Evolutionary conservation across 2,329 filamentous ascomycete genomes (phyloP).

Genomic region (Hypocreales sp.): DNA sequence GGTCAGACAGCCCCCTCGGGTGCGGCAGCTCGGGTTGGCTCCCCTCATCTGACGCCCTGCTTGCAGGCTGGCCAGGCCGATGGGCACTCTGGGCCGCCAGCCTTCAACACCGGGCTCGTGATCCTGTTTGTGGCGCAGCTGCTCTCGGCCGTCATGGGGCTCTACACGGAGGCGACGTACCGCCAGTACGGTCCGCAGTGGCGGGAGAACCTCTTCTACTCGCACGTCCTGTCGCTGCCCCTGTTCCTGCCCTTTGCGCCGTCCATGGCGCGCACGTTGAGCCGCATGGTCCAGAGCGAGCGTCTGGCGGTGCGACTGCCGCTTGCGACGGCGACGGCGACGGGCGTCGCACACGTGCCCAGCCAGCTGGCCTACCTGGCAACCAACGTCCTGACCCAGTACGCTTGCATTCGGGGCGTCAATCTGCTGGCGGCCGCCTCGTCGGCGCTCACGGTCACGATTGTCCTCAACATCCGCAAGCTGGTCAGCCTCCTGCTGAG

Average conservation of each 20-base stretch:
- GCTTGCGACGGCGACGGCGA: slow-evolving; percentile 5
- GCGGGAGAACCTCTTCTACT: slow-evolving; percentile 95
- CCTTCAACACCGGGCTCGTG: slow-evolving; percentile 49
- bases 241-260: slow-evolving; percentile 60
- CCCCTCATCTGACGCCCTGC: neutral
- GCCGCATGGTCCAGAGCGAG: slow-evolving; percentile 46
- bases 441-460: slow-evolving; percentile 87
- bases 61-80: slow-evolving; percentile 1
- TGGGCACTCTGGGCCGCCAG: slow-evolving; percentile 8
- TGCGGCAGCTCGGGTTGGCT: too few relatives aligned
- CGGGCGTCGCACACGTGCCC: slow-evolving; percentile 26
- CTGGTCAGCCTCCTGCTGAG: slow-evolving; percentile 80
- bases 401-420: slow-evolving; percentile 88
- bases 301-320: slow-evolving; percentile 26
- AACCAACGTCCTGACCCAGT: slow-evolving; percentile 77
- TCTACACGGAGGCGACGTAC: slow-evolving; percentile 90
- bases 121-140: slow-evolving; percentile 82
- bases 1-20: too few relatives aligned
- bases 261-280: slow-evolving; percentile 48
- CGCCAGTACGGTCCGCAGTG: slow-evolving; percentile 73
- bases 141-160: slow-evolving; percentile 83
- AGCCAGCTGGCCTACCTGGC: slow-evolving; percentile 56
- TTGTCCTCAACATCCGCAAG: slow-evolving; percentile 91
- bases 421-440: slow-evolving; percentile 83
- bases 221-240: slow-evolving; percentile 58